A percentile compares a stretch with the other conserved stretches of the same genome.
phyloP scores from a whole-genome alignment of 177 flowering plant species.

The Vitis hybrid region DNA sequence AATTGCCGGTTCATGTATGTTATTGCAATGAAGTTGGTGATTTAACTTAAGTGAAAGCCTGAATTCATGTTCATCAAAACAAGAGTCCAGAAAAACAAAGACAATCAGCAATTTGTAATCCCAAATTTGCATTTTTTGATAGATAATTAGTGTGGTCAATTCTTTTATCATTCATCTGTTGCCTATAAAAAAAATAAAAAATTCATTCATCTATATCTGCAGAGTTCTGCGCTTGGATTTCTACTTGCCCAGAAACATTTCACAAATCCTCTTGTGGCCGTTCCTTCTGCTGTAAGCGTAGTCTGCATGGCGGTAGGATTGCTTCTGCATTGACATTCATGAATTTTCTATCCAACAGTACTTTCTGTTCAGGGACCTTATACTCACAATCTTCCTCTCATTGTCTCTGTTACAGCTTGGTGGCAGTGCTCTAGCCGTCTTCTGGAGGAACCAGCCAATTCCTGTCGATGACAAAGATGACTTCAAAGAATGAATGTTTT shows the following conservation, averaged over 20 bases:
- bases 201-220: constrained; percentile 16
- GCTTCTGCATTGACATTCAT: not conserved
- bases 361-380: not conserved
- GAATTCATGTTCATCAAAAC: too few species aligned
- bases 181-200: too few species aligned
- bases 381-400: not conserved
- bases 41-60: too few species aligned
- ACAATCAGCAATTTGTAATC: not conserved
- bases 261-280: constrained; percentile 95
- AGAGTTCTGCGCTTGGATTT: constrained; percentile 99
- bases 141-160: not conserved
- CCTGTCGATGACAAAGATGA: constrained; percentile 89
- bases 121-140: not conserved
- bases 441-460: constrained; percentile 82
- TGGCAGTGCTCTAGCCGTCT: constrained; percentile 92
- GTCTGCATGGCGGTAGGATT: constrained; percentile 95
- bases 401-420: constrained; percentile 61
- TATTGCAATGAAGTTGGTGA: too few species aligned
- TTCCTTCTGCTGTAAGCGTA: constrained; percentile 97
- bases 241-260: constrained; percentile 96
- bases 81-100: not conserved
- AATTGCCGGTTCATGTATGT: too few species aligned
- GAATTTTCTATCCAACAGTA: not conserved
- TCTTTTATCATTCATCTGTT: constrained; percentile 3
- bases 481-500: constrained; percentile 66